Conservation (phyloP, 768 basidiomycete genomes). For the Amanita fuliginea region DNA sequence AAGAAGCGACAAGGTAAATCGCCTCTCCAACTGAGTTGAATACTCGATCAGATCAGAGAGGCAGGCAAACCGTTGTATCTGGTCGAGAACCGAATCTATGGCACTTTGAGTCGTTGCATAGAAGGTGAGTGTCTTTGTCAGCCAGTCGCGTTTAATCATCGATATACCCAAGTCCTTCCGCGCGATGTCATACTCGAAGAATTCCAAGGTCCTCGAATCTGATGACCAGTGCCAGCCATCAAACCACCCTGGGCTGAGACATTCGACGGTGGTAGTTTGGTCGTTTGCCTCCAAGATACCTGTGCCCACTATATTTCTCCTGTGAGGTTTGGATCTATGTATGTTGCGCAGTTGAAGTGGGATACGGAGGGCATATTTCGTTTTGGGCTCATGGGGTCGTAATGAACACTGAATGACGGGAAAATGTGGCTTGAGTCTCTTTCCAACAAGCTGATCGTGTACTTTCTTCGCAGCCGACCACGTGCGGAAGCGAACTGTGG, state of each 20-base stretch:
- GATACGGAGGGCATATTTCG: conserved; percentile 39
- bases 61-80: not conserved
- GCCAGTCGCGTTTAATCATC: not conserved
- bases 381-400: conserved; percentile 21
- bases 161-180: not conserved
- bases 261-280: not conserved
- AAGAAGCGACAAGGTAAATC: not conserved
- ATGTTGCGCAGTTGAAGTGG: conserved; percentile 36
- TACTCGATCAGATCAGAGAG: not conserved
- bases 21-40: not conserved
- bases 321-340: conserved; percentile 15
- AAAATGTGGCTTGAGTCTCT: conserved; percentile 18
- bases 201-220: not conserved
- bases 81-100: not conserved
- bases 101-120: not conserved
- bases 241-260: not conserved
- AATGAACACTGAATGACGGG: conserved; percentile 27
- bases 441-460: conserved; percentile 22
- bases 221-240: conserved; percentile 1
- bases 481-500: conserved; percentile 34
- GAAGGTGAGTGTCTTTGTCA: not conserved
- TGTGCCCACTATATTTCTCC: not conserved
- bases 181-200: not conserved
- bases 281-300: not conserved
- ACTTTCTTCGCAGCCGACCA: conserved; percentile 37